Evolutionary conservation across 495 filamentous ascomycete species (phyloP), one percentile per base, ranked within the genome.

Genomic region (Cercophora samala): DNA sequence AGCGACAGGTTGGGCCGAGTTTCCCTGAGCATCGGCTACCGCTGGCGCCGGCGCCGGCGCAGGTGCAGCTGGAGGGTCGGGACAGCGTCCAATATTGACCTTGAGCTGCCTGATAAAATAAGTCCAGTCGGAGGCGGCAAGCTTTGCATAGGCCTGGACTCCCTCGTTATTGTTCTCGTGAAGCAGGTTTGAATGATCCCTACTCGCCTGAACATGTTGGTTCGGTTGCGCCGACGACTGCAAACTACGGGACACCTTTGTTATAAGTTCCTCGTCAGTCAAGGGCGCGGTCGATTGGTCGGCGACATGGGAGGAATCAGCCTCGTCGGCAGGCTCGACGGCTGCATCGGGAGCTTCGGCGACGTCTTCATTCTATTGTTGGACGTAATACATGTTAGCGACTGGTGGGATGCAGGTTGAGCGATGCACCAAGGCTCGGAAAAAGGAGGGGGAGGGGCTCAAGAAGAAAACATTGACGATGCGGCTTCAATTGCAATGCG

Each of bases 81-180:
- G 24, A 21, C 58, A 88, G 67, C 93, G 88, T 15, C 95, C 95
- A 70, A 99, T 96, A 66, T 90, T 89, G 73, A 96, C 86, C 63
- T 85, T 83, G 58, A 93, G 84, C 26, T 87, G 87, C 68, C 89
- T 91, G 68, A 98, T 88, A 76, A 93, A 97, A 78, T 92, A 99
- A 11, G 94, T 97, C 95, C 95, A 99, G 72, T 92, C 90, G 64
- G 87, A 85, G 42, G 93, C 95, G 51, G 92, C 88, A 67, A 99
- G 90, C 78, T 97, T 97, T 18, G 95, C 95, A 76, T 93, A 99
- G 21, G 96, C 95, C 72, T 90, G 87, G 70, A 93, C 89, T 26
- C 88, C 89, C 64, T 89, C 85, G 52, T 89, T 88, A 68, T 91
- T 87, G 61, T 84, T 82, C 74, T 90, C 89, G 68, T 89, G 87